phyloP scores from a whole-genome alignment of 208 protist genomes.

The Trypanosomatidae sp. region DNA sequence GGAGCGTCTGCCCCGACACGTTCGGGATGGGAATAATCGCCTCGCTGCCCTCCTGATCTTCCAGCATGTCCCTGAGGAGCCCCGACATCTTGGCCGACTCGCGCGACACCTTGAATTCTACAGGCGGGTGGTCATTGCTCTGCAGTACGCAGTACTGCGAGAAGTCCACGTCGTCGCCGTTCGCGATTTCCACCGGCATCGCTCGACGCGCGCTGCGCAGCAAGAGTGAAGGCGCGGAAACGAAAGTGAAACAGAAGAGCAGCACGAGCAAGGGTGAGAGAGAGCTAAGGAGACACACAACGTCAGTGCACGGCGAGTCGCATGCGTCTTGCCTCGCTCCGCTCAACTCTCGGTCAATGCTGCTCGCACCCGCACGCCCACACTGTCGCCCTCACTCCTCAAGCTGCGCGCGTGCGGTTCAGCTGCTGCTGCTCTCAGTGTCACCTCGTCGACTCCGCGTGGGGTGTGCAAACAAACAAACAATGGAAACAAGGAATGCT shows the following conservation, averaged over 20 bases:
- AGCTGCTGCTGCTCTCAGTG: not conserved
- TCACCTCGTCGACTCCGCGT: not conserved
- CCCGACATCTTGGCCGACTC: slow-evolving; percentile 90
- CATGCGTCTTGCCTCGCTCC: not conserved
- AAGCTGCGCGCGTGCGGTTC: not conserved
- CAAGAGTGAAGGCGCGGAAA: not conserved
- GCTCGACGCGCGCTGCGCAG: not conserved
- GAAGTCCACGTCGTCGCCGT: slow-evolving; percentile 71
- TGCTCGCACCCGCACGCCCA: not conserved
- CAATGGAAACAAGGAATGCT: not conserved
- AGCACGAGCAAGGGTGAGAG: not conserved
- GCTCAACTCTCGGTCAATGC: not conserved
- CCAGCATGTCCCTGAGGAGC: slow-evolving; percentile 91
- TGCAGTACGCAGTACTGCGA: slow-evolving; percentile 85
- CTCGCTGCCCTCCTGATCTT: slow-evolving; percentile 73
- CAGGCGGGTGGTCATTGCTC: slow-evolving; percentile 83
- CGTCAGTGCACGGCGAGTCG: not conserved
- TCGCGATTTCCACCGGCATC: slow-evolving; percentile 63
- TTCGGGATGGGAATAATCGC: slow-evolving; percentile 93
- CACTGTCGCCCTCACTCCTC: not conserved
- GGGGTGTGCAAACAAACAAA: not conserved
- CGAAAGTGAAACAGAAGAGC: not conserved
- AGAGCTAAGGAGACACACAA: not conserved
- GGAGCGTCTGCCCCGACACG: slow-evolving; percentile 86
- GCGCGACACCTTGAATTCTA: slow-evolving; percentile 80